phyloP scores from a whole-genome alignment of 768 basidiomycete species.

The Russula emetica region DNA sequence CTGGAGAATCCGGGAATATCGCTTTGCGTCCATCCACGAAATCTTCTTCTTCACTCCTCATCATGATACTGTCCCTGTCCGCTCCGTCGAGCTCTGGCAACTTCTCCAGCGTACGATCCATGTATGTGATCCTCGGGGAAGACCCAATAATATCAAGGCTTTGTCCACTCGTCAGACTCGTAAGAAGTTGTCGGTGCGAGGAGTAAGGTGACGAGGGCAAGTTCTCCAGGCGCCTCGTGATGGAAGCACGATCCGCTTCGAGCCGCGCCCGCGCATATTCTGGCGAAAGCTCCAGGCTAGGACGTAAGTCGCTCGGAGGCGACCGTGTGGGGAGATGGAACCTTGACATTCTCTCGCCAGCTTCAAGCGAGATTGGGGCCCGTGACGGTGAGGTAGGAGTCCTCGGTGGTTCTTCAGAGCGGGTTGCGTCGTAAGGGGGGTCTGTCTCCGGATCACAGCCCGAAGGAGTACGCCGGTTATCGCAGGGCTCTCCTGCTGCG shows the following conservation, averaged over 20 bases:
- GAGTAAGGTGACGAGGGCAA: background rate
- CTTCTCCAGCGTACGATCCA: constrained; percentile 1
- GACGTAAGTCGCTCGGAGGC: constrained; percentile 7
- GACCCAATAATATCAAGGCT: background rate
- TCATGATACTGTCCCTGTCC: constrained; percentile 6
- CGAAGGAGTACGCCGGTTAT: background rate
- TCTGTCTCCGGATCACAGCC: background rate
- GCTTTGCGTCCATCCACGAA: background rate
- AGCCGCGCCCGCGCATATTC: constrained; percentile 13
- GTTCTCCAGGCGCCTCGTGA: background rate
- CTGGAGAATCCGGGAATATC: background rate
- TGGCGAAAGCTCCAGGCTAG: constrained; percentile 19
- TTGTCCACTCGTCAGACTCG: background rate
- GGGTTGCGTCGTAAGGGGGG: background rate
- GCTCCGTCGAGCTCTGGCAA: constrained; percentile 17
- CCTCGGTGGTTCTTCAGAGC: background rate
- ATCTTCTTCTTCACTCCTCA: constrained; percentile 20
- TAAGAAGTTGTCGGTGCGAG: background rate
- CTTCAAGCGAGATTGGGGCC: constrained; percentile 12
- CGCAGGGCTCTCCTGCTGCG: constrained; percentile 1
- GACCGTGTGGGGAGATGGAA: constrained; percentile 23
- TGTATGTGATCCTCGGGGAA: background rate
- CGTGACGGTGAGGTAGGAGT: constrained; percentile 20
- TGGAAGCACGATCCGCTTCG: constrained; percentile 7
- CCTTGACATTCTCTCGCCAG: constrained; percentile 5